A percentile compares a stretch with the other conserved stretches of the same genome.
Conservation (phyloP, 2,329 filamentous ascomycete species). For the Colletotrichum endophyticum region DNA sequence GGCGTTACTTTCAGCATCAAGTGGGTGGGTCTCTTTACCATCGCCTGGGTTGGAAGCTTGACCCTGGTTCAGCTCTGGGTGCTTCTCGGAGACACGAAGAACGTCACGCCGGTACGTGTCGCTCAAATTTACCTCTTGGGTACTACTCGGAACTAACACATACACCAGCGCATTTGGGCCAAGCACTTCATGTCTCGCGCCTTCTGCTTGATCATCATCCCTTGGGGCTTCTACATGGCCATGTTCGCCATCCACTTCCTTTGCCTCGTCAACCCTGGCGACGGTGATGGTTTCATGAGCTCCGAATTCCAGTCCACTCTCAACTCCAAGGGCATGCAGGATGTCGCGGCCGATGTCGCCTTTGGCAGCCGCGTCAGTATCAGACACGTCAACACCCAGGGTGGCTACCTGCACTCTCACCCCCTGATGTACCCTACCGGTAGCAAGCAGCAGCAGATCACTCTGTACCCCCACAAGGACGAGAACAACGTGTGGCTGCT, state of each 20-base stretch:
- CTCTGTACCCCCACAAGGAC: constrained; percentile 97
- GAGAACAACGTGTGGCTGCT: constrained; percentile 95
- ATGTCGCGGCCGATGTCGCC: constrained; percentile 89
- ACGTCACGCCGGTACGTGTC: constrained; percentile 73
- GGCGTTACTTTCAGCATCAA: constrained; percentile 95
- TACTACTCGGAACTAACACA: constrained; percentile 17
- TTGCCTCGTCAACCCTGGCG: constrained; percentile 91
- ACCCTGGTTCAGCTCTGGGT: constrained; percentile 95
- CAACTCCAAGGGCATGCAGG: constrained; percentile 95
- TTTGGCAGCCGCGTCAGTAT: constrained; percentile 86
- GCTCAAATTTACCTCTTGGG: neutral
- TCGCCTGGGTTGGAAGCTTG: constrained; percentile 94
- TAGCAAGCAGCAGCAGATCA: constrained; percentile 98
- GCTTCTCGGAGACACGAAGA: constrained; percentile 85
- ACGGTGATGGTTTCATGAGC: constrained; percentile 99
- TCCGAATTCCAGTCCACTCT: constrained; percentile 98
- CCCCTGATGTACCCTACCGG: constrained; percentile 96
- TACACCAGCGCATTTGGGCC: constrained; percentile 72
- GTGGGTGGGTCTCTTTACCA: constrained; percentile 98
- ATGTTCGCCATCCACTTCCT: constrained; percentile 98
- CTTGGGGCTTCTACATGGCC: constrained; percentile 87
- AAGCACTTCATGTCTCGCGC: constrained; percentile 93
- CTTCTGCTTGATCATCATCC: constrained; percentile 92
- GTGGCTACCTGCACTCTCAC: constrained; percentile 96
- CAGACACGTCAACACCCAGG: constrained; percentile 96